These are phyloP conservation scores for Linnemannia exigua DNA, from an alignment of 192 early-diverging fungal genomes.

Conservation along the genomic window DNA sequence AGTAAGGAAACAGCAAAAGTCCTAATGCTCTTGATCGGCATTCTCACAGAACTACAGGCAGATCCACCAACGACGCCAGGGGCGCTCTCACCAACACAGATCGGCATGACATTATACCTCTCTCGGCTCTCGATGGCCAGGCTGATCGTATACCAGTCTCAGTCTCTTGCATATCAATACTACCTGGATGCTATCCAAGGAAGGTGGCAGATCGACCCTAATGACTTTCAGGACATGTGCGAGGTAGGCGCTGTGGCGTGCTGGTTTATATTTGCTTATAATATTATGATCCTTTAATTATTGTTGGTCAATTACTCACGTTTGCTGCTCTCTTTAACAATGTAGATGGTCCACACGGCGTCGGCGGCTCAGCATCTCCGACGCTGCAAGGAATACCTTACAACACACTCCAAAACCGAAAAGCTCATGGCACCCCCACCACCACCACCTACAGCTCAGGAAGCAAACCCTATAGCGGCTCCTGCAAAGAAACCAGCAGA, in stretches of 20 bases:
- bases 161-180: conserved; percentile 19
- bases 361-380: conserved; percentile 22
- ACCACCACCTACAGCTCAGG: neutral
- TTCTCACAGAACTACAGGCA: conserved; percentile 31
- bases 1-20: conserved; percentile 48
- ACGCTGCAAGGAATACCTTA: conserved; percentile 10
- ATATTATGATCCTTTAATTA: no score
- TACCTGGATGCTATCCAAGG: conserved; percentile 57
- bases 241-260: conserved; percentile 47
- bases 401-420: conserved; percentile 37
- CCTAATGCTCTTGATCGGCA: conserved; percentile 45
- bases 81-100: conserved; percentile 47
- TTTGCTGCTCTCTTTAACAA: neutral
- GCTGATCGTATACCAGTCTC: conserved; percentile 44
- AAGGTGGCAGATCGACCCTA: conserved; percentile 55
- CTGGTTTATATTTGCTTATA: no score
- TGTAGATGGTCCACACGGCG: conserved; percentile 25
- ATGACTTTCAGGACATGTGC: conserved; percentile 41
- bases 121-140: conserved; percentile 58
- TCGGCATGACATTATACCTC: conserved; percentile 52
- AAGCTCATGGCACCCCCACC: conserved; percentile 22
- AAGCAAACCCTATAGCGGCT: neutral
- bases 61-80: conserved; percentile 1
- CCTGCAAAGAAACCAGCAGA: conserved; percentile 41
- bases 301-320: neutral